A percentile compares a stretch with the other conserved stretches of the same genome.
These are phyloP conservation scores for Russula sp. DNA, from an alignment of 768 basidiomycete genomes.

Conservation along the genomic window DNA sequence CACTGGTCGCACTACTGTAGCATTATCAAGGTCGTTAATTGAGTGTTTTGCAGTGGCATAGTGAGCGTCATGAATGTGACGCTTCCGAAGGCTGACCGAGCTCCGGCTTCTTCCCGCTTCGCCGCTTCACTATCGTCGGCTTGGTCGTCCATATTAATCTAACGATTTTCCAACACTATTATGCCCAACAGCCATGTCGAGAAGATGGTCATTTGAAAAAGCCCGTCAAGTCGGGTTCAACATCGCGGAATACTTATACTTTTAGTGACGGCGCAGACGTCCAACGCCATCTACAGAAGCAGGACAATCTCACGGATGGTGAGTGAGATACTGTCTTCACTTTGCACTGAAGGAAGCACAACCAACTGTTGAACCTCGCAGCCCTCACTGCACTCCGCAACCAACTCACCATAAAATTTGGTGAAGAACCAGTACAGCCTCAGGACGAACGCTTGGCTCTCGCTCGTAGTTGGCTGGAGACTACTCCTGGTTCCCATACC, in stretches of 20 bases:
- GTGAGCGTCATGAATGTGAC: too few species aligned
- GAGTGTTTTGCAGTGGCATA: too few species aligned
- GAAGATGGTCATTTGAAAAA: conserved; percentile 30
- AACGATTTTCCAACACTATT: conserved; percentile 4
- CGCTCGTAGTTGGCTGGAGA: conserved; percentile 60
- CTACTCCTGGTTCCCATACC: conserved; percentile 53
- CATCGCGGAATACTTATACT: conserved; percentile 6
- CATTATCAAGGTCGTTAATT: too few species aligned
- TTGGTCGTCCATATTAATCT: not conserved
- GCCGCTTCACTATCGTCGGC: not conserved
- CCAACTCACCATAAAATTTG: conserved; percentile 52
- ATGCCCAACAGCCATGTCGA: conserved; percentile 15
- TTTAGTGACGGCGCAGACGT: conserved; percentile 23
- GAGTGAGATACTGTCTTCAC: not conserved
- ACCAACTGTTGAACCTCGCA: conserved; percentile 28
- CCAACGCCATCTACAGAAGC: conserved; percentile 27
- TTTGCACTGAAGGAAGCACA: not conserved
- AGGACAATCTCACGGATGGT: conserved; percentile 30
- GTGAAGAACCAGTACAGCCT: conserved; percentile 48
- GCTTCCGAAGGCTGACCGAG: too few species aligned
- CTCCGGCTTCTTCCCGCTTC: not conserved
- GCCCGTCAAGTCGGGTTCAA: conserved; percentile 31
- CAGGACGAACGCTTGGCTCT: conserved; percentile 61
- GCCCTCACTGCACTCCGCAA: conserved; percentile 57
- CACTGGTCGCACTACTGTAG: not conserved